Evolutionary conservation across 2,329 filamentous ascomycete genomes (phyloP), one percentile per base, ranked within the genome.

Genomic region (Amauroascus verrucosus): DNA sequence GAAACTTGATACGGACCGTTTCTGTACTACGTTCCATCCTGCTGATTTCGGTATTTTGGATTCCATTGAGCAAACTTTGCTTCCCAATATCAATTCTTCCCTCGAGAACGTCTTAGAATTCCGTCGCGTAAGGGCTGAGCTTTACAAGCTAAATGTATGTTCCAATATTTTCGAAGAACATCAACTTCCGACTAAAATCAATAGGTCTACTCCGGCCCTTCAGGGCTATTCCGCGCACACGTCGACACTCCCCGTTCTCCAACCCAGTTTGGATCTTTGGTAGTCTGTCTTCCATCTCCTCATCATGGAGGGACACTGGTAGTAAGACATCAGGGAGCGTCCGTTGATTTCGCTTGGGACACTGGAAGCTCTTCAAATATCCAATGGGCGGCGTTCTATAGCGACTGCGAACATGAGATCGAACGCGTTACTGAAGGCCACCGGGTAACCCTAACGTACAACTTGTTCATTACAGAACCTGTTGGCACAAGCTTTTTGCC

Each of bases 391-490:
- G 68, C 67, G 2, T 70, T 70, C 30, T 70, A 69, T 32, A 66
- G 64, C 18, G 67, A 70, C 51, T 68, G 65, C 44, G 64, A 67
- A 50, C 65, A 69, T 53, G 65, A 70, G 32, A 67, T 70, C 1
- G 59, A 72, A 0, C 69, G 74, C 13, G 72, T 83, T 5, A 75
- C 65, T 0, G 58, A 64, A 1, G 79, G 79, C 0, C 70, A 82
- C 54, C 74, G 77, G 0, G 56, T 83, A 14, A 82, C 77, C 0
- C 61, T 84, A 20, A 83, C 79, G 0, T 83, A 83, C 65, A 82
- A 82, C 54, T 65, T 84, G 1, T 80, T 72, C 3, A 64, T 70
- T 9, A 64, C 66, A 1, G 61, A 65, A 20, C 65, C 69, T 3
- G 60, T 65, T n/a, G 68, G 66, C 7, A 59, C 48, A 43, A 58